Percentiles rank a stretch among this genome's conserved stretches.
These are phyloP conservation scores for Cenococcum geophilum DNA, from an alignment of 495 filamentous ascomycete genomes.

Conservation along the genomic window DNA sequence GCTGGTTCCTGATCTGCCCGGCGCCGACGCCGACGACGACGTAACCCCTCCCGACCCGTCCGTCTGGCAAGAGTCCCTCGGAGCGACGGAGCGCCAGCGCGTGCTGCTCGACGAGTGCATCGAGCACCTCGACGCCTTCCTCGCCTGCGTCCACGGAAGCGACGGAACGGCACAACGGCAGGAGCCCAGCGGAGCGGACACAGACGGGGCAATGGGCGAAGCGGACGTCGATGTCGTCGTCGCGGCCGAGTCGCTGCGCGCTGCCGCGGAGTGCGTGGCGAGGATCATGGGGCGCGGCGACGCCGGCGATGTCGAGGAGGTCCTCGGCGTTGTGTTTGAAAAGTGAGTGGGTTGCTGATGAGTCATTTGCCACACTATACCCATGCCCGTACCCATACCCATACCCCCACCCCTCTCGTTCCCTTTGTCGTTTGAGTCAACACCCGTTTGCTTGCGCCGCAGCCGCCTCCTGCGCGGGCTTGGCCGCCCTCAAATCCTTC, in stretches of 20 bases:
- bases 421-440: too few relatives aligned
- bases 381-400: too few relatives aligned
- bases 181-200: not conserved
- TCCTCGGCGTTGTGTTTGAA: constrained; percentile 95
- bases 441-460: too few relatives aligned
- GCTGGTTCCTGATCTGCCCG: constrained; percentile 30
- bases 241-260: constrained; percentile 83
- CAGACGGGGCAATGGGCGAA: constrained; percentile 27
- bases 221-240: constrained; percentile 72
- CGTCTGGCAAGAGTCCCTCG: constrained; percentile 77
- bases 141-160: constrained; percentile 33
- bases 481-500: not conserved
- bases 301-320: constrained; percentile 89
- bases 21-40: constrained; percentile 3
- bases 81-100: constrained; percentile 83
- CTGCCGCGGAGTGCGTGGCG: constrained; percentile 71
- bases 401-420: too few relatives aligned
- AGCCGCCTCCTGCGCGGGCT: too few relatives aligned
- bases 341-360: constrained; percentile 52
- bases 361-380: not conserved
- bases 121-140: constrained; percentile 62
- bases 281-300: constrained; percentile 84
- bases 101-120: constrained; percentile 70
- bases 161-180: constrained; percentile 26
- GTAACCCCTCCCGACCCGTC: constrained; percentile 39